Evolutionary conservation across 129 eudicot genomes (phyloP), one percentile per base, ranked within the genome.

Genomic region (Arctium minus): DNA sequence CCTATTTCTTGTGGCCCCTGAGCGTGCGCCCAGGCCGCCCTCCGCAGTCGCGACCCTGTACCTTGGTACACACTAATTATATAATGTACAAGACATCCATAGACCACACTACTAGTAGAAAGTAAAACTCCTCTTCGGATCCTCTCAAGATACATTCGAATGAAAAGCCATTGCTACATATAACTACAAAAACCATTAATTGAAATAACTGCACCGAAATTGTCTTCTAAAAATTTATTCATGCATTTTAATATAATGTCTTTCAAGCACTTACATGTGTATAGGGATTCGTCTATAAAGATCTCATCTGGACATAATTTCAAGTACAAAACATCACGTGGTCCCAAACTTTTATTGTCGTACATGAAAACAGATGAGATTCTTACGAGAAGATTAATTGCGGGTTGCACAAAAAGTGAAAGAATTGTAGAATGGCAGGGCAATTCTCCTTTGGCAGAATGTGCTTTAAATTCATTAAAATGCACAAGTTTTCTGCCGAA

Each of bases 381-480:
- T 38, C 31, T 73, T 73, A 53, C 5, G 22, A 56, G 27, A 15
- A 73, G 36, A 73, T 73, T 33, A 33, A 33, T 33, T 38, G 7
- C 8, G 22, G 30, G 27, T 65, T 6, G 22, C 60, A 73, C 56
- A 18, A 30, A 6, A 70, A 82, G 0, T 27, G 30, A 73, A 64
- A 75, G 89, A 80, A 77, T 32, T 62, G 82, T 10, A 74, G 93
- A 87, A 90, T 90, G 77, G 85, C 91, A 87, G 91, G 89, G 91
- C 89, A 87, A 89, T 79, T 89, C 93, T 87, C 91, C 93, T 87
- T 90, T 87, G 91, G 92, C 91, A 87, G 83, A 89, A 80, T 18
- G 68, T 31, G 35, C 38, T 75, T 70, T 65, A 73, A 81, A 17
- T 56, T 67, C 44, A 31, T 17, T 68, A 11, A 13, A 72, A 42